Base-by-base conservation (phyloP, 441 rosid species). In the Pelargonium cotyledonis region DNA sequence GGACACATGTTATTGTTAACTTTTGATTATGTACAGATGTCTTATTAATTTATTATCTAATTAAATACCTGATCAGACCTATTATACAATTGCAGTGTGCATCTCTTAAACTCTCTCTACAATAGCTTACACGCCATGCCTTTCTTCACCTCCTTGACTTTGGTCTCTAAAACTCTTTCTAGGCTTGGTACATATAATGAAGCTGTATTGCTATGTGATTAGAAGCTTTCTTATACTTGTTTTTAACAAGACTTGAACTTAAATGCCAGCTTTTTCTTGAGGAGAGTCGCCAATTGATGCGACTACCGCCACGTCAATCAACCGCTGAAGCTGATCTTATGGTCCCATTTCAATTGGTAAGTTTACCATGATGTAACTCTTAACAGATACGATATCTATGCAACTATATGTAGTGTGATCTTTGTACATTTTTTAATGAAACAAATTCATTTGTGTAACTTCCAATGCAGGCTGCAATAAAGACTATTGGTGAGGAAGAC, bases 271-370 rank as follows among this genome's bases (percentile, higher is more conserved):
- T 96, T 79, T 95, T 95, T 80, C 89, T 95, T 69, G 98, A 95
- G 89, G 98, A 92, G 82, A 88, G 99, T 79, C 90, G 95, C 55
- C 91, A 83, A 72, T 78, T 95, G 80, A 95, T 95, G 99, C 91
- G 97, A 63, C 82, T 95, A 75, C 98, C 99, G 21, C 98, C 98
- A 67, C 97, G 92, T 68, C 99, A 90, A 73, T 87, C 96, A 72
- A 88, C 97, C 70, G 99, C 96, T 68, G 98, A 89, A 84, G 91
- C 99, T 83, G 98, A 95, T 85, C 92, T 95, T 62, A 85, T 85
- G 94, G 85, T 95, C 77, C 96, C 99, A 26, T 95, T 95, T 78
- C 98, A 88, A 89, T 73, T 92, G 87, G 98, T 92, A 85, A 81
- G 89, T 81, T 31, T 49, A 11, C 18, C 40, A 26, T 67, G 63